Evolutionary conservation across 2,329 filamentous ascomycete genomes (phyloP), one percentile per base, ranked within the genome.

Genomic region (Canariomyces notabilis): DNA sequence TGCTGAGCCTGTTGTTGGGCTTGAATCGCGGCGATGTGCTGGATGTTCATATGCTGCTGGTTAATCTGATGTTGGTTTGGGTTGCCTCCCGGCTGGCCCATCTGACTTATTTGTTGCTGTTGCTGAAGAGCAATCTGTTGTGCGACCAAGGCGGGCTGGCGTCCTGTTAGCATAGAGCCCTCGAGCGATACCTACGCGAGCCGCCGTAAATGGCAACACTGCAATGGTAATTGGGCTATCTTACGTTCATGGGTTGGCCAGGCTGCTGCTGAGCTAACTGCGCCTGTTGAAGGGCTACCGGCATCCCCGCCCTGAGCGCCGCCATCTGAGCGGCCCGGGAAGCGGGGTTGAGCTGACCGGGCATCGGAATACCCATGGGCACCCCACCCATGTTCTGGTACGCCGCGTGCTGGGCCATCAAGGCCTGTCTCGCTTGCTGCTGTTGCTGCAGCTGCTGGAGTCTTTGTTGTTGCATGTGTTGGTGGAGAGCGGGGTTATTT

Each of bases 361-460:
- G 59, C 48, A 71, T 56, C 57, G 63, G 72, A 62, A 81, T 76
- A 3, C 69, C 72, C 61, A 82, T 77, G 29, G 69, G 75, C 57
- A 79, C 75, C 15, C 69, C 68, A 51, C 70, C 72, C 67, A 82
- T 76, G 38, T 74, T 73, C 37, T 64, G 71, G 42, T 73, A 72
- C 48, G 55, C 58, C 46, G 67, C 70, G 53, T 80, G 77, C 53
- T 80, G 76, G 14, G 70, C 69, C 66, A 80, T 70, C 49, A 79
- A 63, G 6, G 69, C 68, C 51, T 82, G 76, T 41, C 74, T 67
- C 18, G 67, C 65, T 46, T 75, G 69, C 46, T 71, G 67, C 46
- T 76, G 75, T 51, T 79, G 75, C 36, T 82, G 77, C 33, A 79
- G 68, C 29, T 71, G 69, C 39, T 73, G 63, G 4, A 76, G 66